phyloP scores from a whole-genome alignment of 192 early-diverging fungal genomes.

The Coemansia pectinata region DNA sequence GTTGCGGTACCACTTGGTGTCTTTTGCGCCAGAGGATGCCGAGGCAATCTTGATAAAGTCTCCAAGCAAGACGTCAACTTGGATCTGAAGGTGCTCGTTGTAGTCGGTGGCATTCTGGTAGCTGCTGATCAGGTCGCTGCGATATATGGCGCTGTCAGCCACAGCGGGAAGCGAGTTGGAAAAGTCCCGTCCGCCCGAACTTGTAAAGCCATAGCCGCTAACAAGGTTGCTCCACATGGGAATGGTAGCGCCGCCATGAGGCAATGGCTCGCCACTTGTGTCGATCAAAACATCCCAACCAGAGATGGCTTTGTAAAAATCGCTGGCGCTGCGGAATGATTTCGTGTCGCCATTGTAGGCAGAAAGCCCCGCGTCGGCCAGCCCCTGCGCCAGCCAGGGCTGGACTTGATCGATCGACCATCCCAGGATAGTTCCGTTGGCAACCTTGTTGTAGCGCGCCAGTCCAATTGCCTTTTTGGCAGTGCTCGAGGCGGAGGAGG shows the following conservation, averaged over 20 bases:
- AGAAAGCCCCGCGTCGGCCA: conserved; percentile 62
- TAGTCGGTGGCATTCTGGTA: conserved; percentile 65
- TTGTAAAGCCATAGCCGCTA: conserved; percentile 28
- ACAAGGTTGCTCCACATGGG: conserved; percentile 45
- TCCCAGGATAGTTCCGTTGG: conserved; percentile 40
- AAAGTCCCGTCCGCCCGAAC: neutral
- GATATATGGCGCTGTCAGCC: conserved; percentile 60
- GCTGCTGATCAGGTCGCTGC: conserved; percentile 68
- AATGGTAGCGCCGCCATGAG: conserved; percentile 58
- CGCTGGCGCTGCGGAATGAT: conserved; percentile 36
- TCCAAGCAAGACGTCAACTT: conserved; percentile 61
- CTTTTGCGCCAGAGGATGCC: conserved; percentile 47
- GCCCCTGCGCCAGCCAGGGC: conserved; percentile 51
- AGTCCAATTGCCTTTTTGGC: conserved; percentile 30
- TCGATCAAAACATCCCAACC: conserved; percentile 69
- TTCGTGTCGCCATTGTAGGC: conserved; percentile 30
- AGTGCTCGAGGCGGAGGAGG: neutral
- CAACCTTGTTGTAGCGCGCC: conserved; percentile 49
- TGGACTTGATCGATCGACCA: conserved; percentile 49
- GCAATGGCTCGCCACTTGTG: conserved; percentile 50
- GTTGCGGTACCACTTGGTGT: conserved; percentile 72
- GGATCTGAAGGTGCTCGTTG: conserved; percentile 66
- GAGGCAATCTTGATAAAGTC: conserved; percentile 56
- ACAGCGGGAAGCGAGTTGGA: conserved; percentile 55
- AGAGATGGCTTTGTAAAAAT: conserved; percentile 56